A percentile compares a stretch with the other conserved stretches of the same genome.
phyloP scores from a whole-genome alignment of 2,329 filamentous ascomycete species.

The Fusarium zealandicum region DNA sequence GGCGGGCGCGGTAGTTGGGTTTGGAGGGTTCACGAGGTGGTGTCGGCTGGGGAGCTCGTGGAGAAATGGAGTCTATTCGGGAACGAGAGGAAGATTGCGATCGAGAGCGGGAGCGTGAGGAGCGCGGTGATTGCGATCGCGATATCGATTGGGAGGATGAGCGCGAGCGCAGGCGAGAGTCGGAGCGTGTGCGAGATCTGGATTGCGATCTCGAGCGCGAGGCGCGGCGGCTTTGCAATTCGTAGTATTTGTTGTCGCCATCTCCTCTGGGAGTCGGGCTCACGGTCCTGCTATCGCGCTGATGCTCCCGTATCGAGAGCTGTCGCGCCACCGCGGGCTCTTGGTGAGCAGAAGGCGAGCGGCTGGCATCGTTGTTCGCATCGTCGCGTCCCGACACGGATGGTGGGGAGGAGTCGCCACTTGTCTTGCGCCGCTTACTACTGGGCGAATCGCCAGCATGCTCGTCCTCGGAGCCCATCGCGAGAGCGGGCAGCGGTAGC shows the following conservation, averaged over 20 bases:
- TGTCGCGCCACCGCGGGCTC: constrained; percentile 17
- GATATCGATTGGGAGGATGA: constrained; percentile 44
- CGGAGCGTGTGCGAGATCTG: constrained; percentile 49
- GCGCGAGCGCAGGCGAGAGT: constrained; percentile 45
- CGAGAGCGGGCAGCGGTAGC: not conserved
- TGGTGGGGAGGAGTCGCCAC: constrained; percentile 40
- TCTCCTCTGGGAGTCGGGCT: constrained; percentile 38
- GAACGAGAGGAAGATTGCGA: constrained; percentile 45
- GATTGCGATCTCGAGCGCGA: constrained; percentile 47
- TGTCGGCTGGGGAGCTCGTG: constrained; percentile 41
- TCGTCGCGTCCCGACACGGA: constrained; percentile 37
- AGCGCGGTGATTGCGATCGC: constrained; percentile 42
- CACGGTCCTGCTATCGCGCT: constrained; percentile 32
- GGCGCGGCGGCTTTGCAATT: constrained; percentile 39
- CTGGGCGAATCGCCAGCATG: constrained; percentile 37
- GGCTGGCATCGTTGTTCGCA: constrained; percentile 16
- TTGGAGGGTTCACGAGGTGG: constrained; percentile 58
- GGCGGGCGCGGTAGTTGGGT: constrained; percentile 73
- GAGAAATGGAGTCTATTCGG: constrained; percentile 42
- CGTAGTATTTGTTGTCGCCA: constrained; percentile 39
- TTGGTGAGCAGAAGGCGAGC: constrained; percentile 8
- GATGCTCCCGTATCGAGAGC: constrained; percentile 31
- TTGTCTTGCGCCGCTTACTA: constrained; percentile 46
- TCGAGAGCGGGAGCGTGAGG: constrained; percentile 42
- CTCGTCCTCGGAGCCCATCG: constrained; percentile 44